Percentiles rank a stretch among this genome's conserved stretches.
These are phyloP conservation scores for Clitoria ternatea DNA, from an alignment of 306 rosid genomes.

Conservation along the genomic window DNA sequence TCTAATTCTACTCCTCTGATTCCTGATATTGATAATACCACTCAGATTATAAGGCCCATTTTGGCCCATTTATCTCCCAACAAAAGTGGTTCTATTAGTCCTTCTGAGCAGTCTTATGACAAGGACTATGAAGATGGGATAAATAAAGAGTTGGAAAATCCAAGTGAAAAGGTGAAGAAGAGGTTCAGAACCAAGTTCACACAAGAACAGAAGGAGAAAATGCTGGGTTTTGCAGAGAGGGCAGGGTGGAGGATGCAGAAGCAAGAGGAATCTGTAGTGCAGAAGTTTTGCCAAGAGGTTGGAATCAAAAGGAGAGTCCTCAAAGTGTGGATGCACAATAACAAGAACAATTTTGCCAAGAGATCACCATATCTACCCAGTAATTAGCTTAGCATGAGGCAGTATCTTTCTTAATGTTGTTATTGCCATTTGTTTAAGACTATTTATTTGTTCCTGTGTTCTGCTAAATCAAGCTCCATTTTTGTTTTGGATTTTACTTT, in stretches of 20 bases:
- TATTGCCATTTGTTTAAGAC: not conserved
- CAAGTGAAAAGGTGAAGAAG: conserved; percentile 34
- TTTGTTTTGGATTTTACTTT: not conserved
- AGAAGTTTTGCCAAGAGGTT: conserved; percentile 47
- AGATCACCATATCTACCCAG: conserved; percentile 9
- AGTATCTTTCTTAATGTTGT: not conserved
- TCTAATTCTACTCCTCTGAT: conserved; percentile 1
- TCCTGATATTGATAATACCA: not conserved
- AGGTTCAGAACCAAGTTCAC: conserved; percentile 62
- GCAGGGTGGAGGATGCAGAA: conserved; percentile 58
- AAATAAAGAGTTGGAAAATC: conserved; percentile 8
- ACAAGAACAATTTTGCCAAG: conserved; percentile 46
- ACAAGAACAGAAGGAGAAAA: conserved; percentile 57
- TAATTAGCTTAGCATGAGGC: conserved; percentile 2
- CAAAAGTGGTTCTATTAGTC: conserved; percentile 40
- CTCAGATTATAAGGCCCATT: not conserved
- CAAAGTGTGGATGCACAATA: conserved; percentile 73
- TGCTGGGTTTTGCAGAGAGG: conserved; percentile 50
- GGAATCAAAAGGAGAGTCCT: conserved; percentile 58
- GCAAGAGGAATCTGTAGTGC: conserved; percentile 42
- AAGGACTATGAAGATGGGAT: conserved; percentile 19
- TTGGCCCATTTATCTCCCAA: conserved; percentile 25
- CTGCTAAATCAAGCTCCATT: not conserved
- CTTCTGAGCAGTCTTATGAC: conserved; percentile 32
- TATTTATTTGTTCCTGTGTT: not conserved